phyloP scores from a whole-genome alignment of 192 early-diverging fungal genomes.

The Linnemannia zychae region DNA sequence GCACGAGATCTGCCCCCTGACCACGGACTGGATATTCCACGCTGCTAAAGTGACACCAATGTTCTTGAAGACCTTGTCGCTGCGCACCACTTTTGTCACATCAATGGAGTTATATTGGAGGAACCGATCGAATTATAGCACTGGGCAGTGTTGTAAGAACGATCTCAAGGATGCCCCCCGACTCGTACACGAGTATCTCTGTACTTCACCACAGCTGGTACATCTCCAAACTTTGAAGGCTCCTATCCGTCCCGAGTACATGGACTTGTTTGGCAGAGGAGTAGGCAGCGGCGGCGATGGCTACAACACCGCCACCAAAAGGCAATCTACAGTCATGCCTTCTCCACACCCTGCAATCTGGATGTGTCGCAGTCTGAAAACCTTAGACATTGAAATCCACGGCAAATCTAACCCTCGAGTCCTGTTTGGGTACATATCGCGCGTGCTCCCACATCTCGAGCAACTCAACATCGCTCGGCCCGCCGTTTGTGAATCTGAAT shows the following conservation, averaged over 20 bases:
- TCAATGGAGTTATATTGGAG: neutral
- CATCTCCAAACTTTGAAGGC: neutral
- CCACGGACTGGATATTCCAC: neutral
- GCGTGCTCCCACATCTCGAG: neutral
- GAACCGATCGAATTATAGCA: neutral
- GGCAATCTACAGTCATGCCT: neutral
- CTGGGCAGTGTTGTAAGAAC: neutral
- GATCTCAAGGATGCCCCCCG: neutral
- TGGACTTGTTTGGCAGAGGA: neutral
- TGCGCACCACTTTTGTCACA: neutral
- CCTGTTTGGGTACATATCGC: neutral
- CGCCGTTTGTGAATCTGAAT: neutral
- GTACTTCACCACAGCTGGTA: neutral
- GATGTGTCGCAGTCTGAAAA: neutral
- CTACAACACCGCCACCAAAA: neutral
- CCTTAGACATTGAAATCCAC: neutral
- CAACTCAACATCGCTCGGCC: neutral
- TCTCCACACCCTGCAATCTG: neutral
- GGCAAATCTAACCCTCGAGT: neutral
- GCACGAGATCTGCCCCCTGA: neutral
- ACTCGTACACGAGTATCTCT: neutral
- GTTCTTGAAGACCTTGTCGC: neutral
- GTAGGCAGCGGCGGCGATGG: neutral
- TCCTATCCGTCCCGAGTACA: neutral
- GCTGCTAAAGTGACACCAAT: neutral